phyloP scores from a whole-genome alignment of 2,329 filamentous ascomycete genomes.

The Venturia oleaginea region DNA sequence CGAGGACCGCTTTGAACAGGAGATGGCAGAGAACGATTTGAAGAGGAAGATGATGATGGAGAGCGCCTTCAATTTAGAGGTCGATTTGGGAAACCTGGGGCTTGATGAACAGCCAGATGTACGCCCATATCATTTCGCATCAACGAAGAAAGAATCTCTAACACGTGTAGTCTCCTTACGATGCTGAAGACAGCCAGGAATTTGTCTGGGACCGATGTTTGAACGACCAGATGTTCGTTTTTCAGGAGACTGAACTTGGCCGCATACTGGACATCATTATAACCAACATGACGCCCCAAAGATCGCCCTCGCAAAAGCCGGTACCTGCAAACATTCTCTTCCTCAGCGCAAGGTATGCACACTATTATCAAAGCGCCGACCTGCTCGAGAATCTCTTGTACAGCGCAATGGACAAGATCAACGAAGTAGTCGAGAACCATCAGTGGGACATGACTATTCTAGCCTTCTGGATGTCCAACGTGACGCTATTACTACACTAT shows the following conservation, averaged over 20 bases:
- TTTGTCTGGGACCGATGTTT: conserved; percentile 93
- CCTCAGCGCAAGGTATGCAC: conserved; percentile 86
- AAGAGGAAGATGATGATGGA: conserved; percentile 98
- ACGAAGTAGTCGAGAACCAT: conserved; percentile 86
- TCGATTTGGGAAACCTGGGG: conserved; percentile 89
- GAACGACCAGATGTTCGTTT: conserved; percentile 99
- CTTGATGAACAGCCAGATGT: conserved; percentile 94
- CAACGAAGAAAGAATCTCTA: background rate
- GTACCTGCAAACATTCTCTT: conserved; percentile 97
- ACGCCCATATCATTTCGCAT: background rate
- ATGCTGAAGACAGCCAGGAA: conserved; percentile 82
- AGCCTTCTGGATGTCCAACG: conserved; percentile 98
- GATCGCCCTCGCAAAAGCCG: conserved; percentile 93
- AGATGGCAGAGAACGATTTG: conserved; percentile 93
- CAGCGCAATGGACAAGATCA: conserved; percentile 90
- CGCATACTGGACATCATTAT: conserved; percentile 92
- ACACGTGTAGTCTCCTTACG: conserved; percentile 52
- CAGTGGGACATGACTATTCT: conserved; percentile 99
- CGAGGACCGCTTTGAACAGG: conserved; percentile 91
- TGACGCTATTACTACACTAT: conserved; percentile 89
- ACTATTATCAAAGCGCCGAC: conserved; percentile 87
- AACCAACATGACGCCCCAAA: conserved; percentile 94
- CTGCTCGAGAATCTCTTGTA: conserved; percentile 72
- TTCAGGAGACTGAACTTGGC: conserved; percentile 87
- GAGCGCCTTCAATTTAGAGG: conserved; percentile 91